These are phyloP conservation scores for Diaporthe ilicicola DNA, from an alignment of 2,329 filamentous ascomycete species.

Conservation along the genomic window DNA sequence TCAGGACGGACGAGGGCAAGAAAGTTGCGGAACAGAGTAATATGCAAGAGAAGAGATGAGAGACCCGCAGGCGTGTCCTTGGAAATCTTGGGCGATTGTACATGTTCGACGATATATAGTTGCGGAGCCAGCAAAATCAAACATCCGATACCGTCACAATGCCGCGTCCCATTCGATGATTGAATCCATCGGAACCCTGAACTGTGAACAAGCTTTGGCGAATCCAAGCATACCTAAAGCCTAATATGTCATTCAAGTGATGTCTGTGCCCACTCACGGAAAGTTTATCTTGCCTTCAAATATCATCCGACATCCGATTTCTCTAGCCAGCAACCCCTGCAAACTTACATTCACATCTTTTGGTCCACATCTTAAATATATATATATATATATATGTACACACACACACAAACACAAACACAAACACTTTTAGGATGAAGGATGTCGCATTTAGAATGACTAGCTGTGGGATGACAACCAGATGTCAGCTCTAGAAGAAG, in stretches of 20 bases:
- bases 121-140: not conserved
- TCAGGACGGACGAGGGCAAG: conserved; percentile 21
- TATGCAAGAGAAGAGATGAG: conserved; percentile 6
- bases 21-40: not conserved
- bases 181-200: not conserved
- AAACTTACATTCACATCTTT: too few species aligned
- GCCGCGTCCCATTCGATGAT: not conserved
- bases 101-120: not conserved
- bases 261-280: not conserved
- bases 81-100: not conserved
- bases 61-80: conserved; percentile 18
- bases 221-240: not conserved
- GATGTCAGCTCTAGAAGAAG: too few species aligned
- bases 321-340: too few species aligned
- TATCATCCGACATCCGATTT: too few species aligned
- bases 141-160: not conserved
- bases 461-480: too few species aligned
- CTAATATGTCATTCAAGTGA: not conserved
- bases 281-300: not conserved
- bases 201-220: not conserved
- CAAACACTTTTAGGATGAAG: too few species aligned
- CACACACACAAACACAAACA: too few species aligned
- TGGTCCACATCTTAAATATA: too few species aligned
- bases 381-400: too few species aligned
- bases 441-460: too few species aligned